Conservation (phyloP, 1,284 basidiomycete species). For the Phylloboletellus chloephorus region DNA sequence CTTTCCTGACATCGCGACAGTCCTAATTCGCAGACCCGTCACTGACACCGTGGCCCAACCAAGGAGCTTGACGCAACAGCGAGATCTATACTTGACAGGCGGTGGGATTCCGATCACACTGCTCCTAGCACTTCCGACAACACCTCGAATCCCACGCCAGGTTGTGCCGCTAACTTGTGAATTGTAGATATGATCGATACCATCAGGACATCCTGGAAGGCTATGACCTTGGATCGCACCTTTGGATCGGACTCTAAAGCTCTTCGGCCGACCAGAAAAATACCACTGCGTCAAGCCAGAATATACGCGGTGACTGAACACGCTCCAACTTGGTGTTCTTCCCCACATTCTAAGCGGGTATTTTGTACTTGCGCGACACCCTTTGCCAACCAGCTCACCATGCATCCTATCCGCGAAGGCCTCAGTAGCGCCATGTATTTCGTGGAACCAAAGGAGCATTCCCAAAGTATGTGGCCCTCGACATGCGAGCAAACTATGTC, state of each 20-base stretch:
- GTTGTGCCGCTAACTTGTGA: conserved; percentile 4
- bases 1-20: conserved; percentile 32
- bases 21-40: conserved; percentile 82
- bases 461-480: conserved; percentile 64
- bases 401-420: conserved; percentile 62
- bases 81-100: conserved; percentile 58
- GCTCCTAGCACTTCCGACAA: conserved; percentile 53
- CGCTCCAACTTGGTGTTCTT: conserved; percentile 17
- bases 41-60: conserved; percentile 60
- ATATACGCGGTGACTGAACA: conserved; percentile 58
- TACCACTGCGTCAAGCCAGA: conserved; percentile 67
- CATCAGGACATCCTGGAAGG: conserved; percentile 73
- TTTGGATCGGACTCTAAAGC: conserved; percentile 74
- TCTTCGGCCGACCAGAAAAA: conserved; percentile 74
- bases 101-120: conserved; percentile 81
- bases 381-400: conserved; percentile 56
- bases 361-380: conserved; percentile 55
- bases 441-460: conserved; percentile 69
- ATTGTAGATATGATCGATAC: conserved; percentile 69
- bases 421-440: conserved; percentile 66
- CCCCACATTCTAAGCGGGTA: neutral
- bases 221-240: conserved; percentile 63
- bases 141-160: conserved; percentile 53
- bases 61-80: conserved; percentile 65
- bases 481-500: too few relatives aligned